Percentiles rank a stretch among this genome's conserved stretches.
These are phyloP conservation scores for Poa pratensis DNA, from an alignment of 176 grass and related monocot species.

Conservation along the genomic window DNA sequence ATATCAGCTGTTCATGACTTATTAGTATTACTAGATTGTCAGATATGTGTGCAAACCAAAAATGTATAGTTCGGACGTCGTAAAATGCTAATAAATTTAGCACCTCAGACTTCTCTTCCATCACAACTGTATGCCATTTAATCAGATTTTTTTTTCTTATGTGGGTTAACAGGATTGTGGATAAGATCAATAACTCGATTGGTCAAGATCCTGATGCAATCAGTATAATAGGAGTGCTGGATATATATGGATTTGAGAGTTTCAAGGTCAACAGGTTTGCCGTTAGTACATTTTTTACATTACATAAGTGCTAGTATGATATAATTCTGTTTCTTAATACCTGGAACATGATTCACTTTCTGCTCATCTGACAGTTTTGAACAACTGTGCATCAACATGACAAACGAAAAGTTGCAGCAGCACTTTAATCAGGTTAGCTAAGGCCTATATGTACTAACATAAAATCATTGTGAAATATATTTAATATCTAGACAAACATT, in stretches of 20 bases:
- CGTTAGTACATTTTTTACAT: constrained; percentile 16
- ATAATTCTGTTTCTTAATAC: not conserved
- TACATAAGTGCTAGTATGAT: constrained; percentile 9
- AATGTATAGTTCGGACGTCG: not conserved
- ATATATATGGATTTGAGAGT: constrained; percentile 99
- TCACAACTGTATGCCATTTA: constrained; percentile 12
- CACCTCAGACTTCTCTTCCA: constrained; percentile 6
- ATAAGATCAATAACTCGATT: constrained; percentile 95
- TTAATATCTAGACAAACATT: constrained; percentile 15
- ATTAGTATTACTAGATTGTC: constrained; percentile 26
- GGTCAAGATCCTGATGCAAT: constrained; percentile 85
- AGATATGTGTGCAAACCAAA: constrained; percentile 10
- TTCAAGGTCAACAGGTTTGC: constrained; percentile 94
- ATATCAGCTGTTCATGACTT: constrained; percentile 17
- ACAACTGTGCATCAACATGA: constrained; percentile 92
- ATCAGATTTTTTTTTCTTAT: constrained; percentile 42
- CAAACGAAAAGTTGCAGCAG: constrained; percentile 96
- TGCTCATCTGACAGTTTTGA: constrained; percentile 78
- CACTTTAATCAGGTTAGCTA: constrained; percentile 84
- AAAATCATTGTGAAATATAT: constrained; percentile 13
- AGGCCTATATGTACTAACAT: constrained; percentile 4
- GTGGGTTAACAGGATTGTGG: constrained; percentile 71
- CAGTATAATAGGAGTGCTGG: constrained; percentile 91
- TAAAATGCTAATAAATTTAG: not conserved
- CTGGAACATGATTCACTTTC: too few relatives aligned